Evolutionary conservation across 768 basidiomycete species (phyloP).

Genomic region (Auriscalpium orientale): DNA sequence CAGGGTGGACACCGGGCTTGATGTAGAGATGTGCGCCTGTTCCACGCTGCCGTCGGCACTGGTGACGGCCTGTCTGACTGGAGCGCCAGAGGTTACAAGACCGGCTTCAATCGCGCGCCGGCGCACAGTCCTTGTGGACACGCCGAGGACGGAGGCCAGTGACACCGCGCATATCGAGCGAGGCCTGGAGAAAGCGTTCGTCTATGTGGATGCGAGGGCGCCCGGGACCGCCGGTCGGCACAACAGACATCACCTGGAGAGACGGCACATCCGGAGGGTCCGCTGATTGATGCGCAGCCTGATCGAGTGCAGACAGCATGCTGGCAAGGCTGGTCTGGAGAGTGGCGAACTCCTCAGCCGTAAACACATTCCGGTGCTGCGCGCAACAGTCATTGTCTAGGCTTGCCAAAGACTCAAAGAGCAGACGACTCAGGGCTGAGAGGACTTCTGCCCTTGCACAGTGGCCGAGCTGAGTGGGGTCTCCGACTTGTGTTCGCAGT

Average conservation of each 20-base stretch:
- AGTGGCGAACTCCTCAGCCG: not conserved
- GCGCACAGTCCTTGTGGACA: constrained; percentile 12
- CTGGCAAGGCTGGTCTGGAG: not conserved
- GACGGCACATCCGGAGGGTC: not conserved
- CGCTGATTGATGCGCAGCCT: not conserved
- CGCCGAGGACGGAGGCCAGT: constrained; percentile 7
- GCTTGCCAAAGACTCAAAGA: not conserved
- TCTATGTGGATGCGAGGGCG: constrained; percentile 24
- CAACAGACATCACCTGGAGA: not conserved
- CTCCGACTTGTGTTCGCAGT: not conserved
- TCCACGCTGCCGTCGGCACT: no score
- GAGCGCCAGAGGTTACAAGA: constrained; percentile 11
- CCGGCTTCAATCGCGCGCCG: constrained; percentile 14
- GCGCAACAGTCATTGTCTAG: not conserved
- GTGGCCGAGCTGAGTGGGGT: not conserved
- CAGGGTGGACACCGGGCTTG: constrained; percentile 4
- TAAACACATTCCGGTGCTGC: not conserved
- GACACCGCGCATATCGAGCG: constrained; percentile 17
- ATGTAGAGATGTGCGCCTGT: no score
- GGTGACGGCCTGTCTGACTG: no score
- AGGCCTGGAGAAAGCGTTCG: constrained; percentile 17
- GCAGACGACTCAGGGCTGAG: no score
- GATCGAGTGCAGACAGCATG: not conserved
- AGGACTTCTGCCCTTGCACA: not conserved
- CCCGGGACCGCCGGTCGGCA: constrained; percentile 14